Evolutionary conservation across 257 asterid genomes (phyloP).

Genomic region (Solanum gracilifrons): DNA sequence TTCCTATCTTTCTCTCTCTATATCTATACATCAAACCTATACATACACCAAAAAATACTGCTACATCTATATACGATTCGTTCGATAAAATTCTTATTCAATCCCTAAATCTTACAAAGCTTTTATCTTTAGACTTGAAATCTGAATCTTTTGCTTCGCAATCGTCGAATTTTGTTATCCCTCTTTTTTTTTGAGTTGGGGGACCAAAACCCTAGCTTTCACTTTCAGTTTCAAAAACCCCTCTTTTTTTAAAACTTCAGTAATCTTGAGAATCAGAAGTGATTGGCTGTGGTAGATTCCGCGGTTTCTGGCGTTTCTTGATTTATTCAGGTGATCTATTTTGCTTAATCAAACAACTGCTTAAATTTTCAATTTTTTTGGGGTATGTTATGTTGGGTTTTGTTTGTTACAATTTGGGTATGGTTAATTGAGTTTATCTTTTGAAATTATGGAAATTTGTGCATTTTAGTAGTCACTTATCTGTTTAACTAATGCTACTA

Average conservation of each 20-base stretch:
- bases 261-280: background rate
- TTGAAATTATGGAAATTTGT: background rate
- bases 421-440: background rate
- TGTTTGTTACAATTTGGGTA: background rate
- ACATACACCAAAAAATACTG: constrained; percentile 10
- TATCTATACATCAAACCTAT: constrained; percentile 21
- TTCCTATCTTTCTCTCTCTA: constrained; percentile 33
- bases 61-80: constrained; percentile 35
- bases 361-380: background rate
- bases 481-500: background rate
- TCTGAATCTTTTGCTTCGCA: background rate
- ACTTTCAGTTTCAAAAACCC: constrained; percentile 5
- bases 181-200: background rate
- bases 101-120: constrained; percentile 15
- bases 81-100: constrained; percentile 17
- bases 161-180: background rate
- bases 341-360: background rate
- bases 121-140: background rate
- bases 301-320: background rate
- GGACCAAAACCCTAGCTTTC: constrained; percentile 30
- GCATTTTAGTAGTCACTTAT: background rate
- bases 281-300: constrained; percentile 7
- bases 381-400: background rate
- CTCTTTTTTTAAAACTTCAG: background rate
- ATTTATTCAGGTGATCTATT: background rate